Evolutionary conservation across 1,284 basidiomycete species (phyloP), one percentile per base, ranked within the genome.

Genomic region (Apiotrichum gamsii): DNA sequence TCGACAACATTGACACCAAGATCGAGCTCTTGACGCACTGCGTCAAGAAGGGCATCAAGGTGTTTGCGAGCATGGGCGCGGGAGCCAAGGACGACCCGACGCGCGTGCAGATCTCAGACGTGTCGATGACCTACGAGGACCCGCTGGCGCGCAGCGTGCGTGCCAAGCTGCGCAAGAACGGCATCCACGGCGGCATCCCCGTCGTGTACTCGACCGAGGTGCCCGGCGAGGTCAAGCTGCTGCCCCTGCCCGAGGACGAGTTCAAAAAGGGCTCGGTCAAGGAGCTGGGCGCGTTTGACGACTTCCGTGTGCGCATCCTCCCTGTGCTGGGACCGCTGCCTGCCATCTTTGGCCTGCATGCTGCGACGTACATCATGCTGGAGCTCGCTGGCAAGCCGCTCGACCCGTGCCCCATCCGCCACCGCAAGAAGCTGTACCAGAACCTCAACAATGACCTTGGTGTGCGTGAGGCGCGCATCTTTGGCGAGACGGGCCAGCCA

Each of bases 121-220:
- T 98, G 57, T 90, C 90, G 2, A 78, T 78, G 52, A 98, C 95
- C 0, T 81, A 88, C 40, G 95, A 98, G 66, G 95, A 98, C 67
- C 93, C 94, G 2, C 80, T 99, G 6, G 93, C 93, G 14, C 83
- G 94, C 43, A 80, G 87, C 13, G 93, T 98, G 8, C 81, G 95
- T 15, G 78, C 85, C 28, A 80, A 84, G 43, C 77, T 97, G 46
- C 82, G 89, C 24, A 68, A 80, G 9, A 75, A 81, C 35, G 85
- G 85, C 9, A 77, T 90, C 21, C 65, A 77, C 1, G 80, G 79
- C 32, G 86, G 87, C 15, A 89, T 93, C 43, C 89, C 89, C 3
- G 89, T 91, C n/a, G 90, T 95, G 4, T 98, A 94, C 72, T 94
- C 89, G 1, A 96, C 93, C 5, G 93, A 97, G 68, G 85, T 90